Conservation (phyloP, 345 rosid genomes). For the Gossypium herbaceum region DNA sequence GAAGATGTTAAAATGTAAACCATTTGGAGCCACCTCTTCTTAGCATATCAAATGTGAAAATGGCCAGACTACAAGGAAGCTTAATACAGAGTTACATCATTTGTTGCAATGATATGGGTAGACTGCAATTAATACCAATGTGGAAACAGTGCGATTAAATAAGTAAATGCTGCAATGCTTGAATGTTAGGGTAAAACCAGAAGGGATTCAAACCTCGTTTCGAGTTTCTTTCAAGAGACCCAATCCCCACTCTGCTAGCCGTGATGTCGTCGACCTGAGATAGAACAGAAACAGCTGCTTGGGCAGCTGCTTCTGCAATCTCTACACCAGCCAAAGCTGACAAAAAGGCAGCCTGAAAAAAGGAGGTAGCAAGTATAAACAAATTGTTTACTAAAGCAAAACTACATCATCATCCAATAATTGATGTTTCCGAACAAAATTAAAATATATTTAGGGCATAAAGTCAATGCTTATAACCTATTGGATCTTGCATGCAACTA, state of each 20-base stretch:
- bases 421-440: neutral
- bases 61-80: neutral
- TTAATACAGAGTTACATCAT: neutral
- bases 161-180: neutral
- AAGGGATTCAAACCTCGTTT: constrained; percentile 35
- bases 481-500: neutral
- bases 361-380: neutral
- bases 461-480: neutral
- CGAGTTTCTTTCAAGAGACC: constrained; percentile 26
- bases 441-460: neutral
- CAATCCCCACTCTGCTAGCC: constrained; percentile 28
- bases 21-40: neutral
- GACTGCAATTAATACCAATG: neutral
- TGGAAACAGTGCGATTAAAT: neutral
- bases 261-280: constrained; percentile 38
- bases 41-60: neutral
- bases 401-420: neutral
- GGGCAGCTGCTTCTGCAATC: constrained; percentile 81
- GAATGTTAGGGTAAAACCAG: neutral
- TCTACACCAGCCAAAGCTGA: constrained; percentile 84
- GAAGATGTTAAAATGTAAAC: neutral
- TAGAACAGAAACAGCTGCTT: constrained; percentile 57
- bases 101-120: neutral
- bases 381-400: neutral
- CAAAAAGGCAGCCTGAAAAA: constrained; percentile 76